Conservation (phyloP, 1,284 basidiomycete species). For the Apiotrichum montevideense region DNA sequence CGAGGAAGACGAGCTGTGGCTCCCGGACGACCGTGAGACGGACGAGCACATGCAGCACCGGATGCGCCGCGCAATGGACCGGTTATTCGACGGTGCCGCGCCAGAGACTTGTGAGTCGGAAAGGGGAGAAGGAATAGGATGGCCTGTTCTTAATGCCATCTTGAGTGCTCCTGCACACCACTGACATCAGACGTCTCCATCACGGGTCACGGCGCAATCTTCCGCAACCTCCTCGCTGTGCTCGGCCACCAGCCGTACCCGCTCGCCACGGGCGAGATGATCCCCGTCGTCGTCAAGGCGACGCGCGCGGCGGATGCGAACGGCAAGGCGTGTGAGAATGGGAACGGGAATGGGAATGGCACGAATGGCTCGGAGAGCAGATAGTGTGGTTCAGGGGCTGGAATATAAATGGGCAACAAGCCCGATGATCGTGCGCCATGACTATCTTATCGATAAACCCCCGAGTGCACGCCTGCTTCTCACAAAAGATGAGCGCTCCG, state of each 20-base stretch:
- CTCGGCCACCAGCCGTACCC: slow-evolving; percentile 42
- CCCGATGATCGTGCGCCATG: no score
- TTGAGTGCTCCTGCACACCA: neutral
- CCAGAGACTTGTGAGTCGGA: slow-evolving; percentile 51
- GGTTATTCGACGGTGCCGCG: slow-evolving; percentile 53
- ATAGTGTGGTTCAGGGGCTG: no score
- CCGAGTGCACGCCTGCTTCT: no score
- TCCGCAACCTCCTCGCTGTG: slow-evolving; percentile 43
- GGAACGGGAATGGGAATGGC: neutral
- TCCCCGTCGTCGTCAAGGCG: slow-evolving; percentile 43
- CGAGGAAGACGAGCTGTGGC: slow-evolving; percentile 69
- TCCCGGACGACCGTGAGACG: slow-evolving; percentile 59
- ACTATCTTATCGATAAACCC: no score
- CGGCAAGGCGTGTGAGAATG: no score
- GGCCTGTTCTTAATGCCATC: neutral
- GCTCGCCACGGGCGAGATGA: slow-evolving; percentile 45
- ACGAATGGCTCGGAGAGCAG: no score
- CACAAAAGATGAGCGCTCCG: no score
- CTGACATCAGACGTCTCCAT: slow-evolving; percentile 44
- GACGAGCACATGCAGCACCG: slow-evolving; percentile 55
- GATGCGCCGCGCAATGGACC: slow-evolving; percentile 57
- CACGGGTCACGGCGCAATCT: slow-evolving; percentile 49
- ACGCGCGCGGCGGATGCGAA: slow-evolving; percentile 19
- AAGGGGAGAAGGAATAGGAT: no score
- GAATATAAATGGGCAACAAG: no score